Conservation (phyloP, 139 green algal species). For the Ettlia oleoabundans region DNA sequence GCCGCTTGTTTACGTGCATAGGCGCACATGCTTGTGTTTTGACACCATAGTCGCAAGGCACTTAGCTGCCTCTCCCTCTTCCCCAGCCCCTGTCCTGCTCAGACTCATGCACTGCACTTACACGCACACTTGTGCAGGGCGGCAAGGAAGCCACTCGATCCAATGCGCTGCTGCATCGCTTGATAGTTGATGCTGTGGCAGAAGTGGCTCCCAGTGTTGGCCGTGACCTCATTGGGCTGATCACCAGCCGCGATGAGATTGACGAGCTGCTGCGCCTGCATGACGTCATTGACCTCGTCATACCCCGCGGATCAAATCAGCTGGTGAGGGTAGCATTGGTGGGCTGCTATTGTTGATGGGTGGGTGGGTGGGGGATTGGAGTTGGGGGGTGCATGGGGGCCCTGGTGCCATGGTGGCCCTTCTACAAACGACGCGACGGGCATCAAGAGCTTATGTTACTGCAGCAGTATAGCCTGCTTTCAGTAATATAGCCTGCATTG, state of each 20-base stretch:
- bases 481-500: too few species aligned
- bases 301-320: constrained; percentile 91
- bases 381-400: not conserved
- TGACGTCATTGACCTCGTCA: constrained; percentile 97
- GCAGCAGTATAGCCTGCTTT: too few species aligned
- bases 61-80: too few species aligned
- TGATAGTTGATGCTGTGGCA: constrained; percentile 71
- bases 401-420: too few species aligned
- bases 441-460: too few species aligned
- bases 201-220: constrained; percentile 66
- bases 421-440: too few species aligned
- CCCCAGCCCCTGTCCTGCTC: too few species aligned
- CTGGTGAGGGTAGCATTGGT: constrained; percentile 56
- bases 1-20: too few species aligned
- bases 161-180: constrained; percentile 86
- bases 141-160: constrained; percentile 93
- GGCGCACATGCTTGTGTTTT: too few species aligned
- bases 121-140: constrained; percentile 74
- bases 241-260: constrained; percentile 91
- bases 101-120: too few species aligned
- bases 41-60: too few species aligned
- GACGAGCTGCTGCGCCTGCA: constrained; percentile 92
- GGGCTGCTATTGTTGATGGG: not conserved
- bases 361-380: not conserved
- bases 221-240: constrained; percentile 83